Evolutionary conservation across 345 rosid species (phyloP).

Genomic region (Melaleuca alternifolia): DNA sequence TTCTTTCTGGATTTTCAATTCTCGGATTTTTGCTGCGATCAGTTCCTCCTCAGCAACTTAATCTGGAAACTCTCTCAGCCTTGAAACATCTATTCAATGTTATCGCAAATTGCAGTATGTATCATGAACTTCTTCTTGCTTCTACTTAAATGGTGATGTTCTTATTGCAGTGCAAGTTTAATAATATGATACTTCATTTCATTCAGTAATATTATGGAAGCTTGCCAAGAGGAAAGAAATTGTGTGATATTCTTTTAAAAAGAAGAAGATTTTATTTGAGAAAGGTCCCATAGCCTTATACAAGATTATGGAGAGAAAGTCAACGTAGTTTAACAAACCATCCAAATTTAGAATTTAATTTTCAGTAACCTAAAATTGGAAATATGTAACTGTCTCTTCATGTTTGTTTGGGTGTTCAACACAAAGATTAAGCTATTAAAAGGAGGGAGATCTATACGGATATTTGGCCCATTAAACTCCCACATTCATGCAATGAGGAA

Average conservation of each 20-base stretch:
- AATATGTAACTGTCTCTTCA: background rate
- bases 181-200: background rate
- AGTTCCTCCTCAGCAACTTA: conserved; percentile 78
- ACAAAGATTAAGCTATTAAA: background rate
- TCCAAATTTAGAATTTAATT: background rate
- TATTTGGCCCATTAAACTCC: background rate
- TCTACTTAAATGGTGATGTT: background rate
- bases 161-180: background rate
- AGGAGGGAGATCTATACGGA: background rate
- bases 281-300: background rate
- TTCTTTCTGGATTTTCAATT: conserved; percentile 80
- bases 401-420: background rate
- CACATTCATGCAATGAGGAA: background rate
- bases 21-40: conserved; percentile 90
- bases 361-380: background rate
- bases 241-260: background rate
- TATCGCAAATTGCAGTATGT: conserved; percentile 65
- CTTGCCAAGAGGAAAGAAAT: background rate
- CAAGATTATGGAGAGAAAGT: background rate
- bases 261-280: background rate
- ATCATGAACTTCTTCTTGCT: conserved; percentile 4
- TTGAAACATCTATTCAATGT: conserved; percentile 77
- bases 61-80: conserved; percentile 84
- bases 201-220: background rate
- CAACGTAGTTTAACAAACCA: background rate